Evolutionary conservation across 805 yeast species (phyloP).

Genomic region (Lipomyces lipofer): DNA sequence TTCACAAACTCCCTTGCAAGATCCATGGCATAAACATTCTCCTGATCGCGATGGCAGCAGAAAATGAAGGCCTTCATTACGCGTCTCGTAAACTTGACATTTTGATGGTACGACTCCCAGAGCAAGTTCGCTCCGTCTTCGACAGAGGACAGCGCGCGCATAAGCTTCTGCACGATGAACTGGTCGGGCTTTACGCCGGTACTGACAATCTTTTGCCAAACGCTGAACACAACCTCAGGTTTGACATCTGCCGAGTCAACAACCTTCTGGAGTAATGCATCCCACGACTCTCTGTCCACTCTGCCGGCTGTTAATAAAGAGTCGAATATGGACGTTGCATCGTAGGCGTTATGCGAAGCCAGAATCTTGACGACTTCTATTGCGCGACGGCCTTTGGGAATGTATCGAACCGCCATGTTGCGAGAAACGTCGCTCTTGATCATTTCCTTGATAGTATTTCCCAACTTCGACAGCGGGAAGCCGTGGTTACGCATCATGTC

Average conservation of each 20-base stretch:
- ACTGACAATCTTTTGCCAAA: slow-evolving; percentile 11
- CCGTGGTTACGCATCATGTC: slow-evolving; percentile 14
- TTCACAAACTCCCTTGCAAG: slow-evolving; percentile 4
- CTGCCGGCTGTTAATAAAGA: too few relatives aligned
- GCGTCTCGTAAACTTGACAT: not conserved
- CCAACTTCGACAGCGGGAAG: slow-evolving; percentile 3
- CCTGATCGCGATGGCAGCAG: slow-evolving; percentile 20
- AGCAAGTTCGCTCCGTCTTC: slow-evolving; percentile 8
- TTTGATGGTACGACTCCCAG: not conserved
- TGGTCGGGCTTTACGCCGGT: slow-evolving; percentile 5
- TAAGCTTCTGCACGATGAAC: slow-evolving; percentile 9
- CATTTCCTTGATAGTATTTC: slow-evolving; percentile 3
- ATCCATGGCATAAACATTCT: slow-evolving; percentile 16
- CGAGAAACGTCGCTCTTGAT: not conserved
- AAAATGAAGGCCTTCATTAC: slow-evolving; percentile 12
- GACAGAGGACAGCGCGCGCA: slow-evolving; percentile 6
- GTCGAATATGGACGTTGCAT: slow-evolving; percentile 13
- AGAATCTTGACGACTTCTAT: slow-evolving; percentile 2
- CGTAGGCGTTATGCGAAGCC: slow-evolving; percentile 2
- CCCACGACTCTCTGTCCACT: slow-evolving; percentile 18
- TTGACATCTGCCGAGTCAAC: not conserved
- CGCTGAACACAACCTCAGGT: slow-evolving; percentile 4
- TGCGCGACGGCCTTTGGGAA: slow-evolving; percentile 12
- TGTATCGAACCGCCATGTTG: not conserved
- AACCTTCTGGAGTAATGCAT: slow-evolving; percentile 10